Base-by-base conservation (phyloP, 106 monocot species). In the Dioscorea zingiberensis region DNA sequence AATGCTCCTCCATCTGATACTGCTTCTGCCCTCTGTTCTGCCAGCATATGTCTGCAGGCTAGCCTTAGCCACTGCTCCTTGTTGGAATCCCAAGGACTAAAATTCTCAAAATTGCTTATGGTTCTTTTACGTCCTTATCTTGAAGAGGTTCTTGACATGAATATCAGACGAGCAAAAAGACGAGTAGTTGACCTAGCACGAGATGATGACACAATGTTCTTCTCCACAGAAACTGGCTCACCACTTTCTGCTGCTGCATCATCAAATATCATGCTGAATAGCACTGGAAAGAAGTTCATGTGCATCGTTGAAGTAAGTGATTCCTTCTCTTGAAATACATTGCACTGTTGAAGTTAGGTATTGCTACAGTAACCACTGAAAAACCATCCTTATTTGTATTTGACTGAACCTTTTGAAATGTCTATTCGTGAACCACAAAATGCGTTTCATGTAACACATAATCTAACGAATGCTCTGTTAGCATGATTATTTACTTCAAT, bases 101-200 rank as follows among this genome's bases (percentile, higher is more conserved):
- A 91, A 61, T 97, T 97, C 69, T 83, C 88, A 32, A 89, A 97
- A 56, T 81, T 97, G 44, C 77, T 97, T 59, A 65, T 92, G 81
- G 84, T 89, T 30, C 84, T 88, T 44, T 69, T 97, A 66, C 80
- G 67, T 16, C 97, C 97, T 73, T 80, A 86, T 73, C 44, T 97
- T 46, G 88, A 97, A 73, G 97, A 97, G 70, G 75, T 97, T 22
- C 79, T 97, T 67, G 88, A 92, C 64, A 73, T 86, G 84, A 97
- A 92, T 79, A 88, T 97, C 27, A 83, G 83, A 71, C 68, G 84
- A 66, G 88, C 88, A 64, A 83, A 79, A 76, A 81, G 79, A 80
- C 72, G 60, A 69, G 79, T 97, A 65, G 30, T 71, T 71, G 91
- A 92, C 30, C 71, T 89, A 21, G 76, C 64, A 65, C 83, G 74